Percentiles rank a stretch among this genome's conserved stretches.
phyloP scores from a whole-genome alignment of 1,139 yeast species.

The Zygosaccharomyces sapae region DNA sequence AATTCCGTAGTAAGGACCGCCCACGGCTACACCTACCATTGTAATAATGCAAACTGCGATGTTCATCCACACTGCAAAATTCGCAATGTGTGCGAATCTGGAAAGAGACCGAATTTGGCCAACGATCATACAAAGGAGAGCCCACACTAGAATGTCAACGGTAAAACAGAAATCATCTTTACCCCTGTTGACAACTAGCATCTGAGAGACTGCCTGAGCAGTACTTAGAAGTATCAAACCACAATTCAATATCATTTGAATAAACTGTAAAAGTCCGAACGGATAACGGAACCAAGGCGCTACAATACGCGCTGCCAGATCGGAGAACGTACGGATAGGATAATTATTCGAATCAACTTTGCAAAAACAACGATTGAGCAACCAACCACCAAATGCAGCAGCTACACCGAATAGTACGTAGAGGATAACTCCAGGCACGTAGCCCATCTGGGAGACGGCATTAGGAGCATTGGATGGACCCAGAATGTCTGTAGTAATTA shows the following conservation, averaged over 20 bases:
- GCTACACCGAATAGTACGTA: slow-evolving; percentile 40
- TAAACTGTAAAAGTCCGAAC: slow-evolving; percentile 35
- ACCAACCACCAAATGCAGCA: slow-evolving; percentile 42
- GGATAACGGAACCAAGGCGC: slow-evolving; percentile 21
- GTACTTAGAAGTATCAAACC: slow-evolving; percentile 42
- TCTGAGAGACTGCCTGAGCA: slow-evolving; percentile 43
- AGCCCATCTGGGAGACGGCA: slow-evolving; percentile 43
- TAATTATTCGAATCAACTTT: slow-evolving; percentile 41
- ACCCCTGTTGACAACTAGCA: slow-evolving; percentile 27
- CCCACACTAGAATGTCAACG: slow-evolving; percentile 42
- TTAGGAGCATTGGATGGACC: slow-evolving; percentile 46
- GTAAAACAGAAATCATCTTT: slow-evolving; percentile 41
- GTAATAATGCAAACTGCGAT: slow-evolving; percentile 41
- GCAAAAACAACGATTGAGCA: slow-evolving; percentile 36
- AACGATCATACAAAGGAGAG: slow-evolving; percentile 41
- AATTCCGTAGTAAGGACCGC: slow-evolving; percentile 36
- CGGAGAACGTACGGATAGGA: slow-evolving; percentile 43
- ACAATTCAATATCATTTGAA: slow-evolving; percentile 43
- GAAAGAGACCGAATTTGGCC: slow-evolving; percentile 43
- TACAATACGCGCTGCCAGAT: slow-evolving; percentile 41
- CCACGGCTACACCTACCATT: slow-evolving; percentile 40
- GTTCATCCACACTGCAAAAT: slow-evolving; percentile 46
- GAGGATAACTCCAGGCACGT: slow-evolving; percentile 42
- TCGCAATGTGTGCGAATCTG: slow-evolving; percentile 42
- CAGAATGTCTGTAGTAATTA: slow-evolving; percentile 46